Percentiles rank a stretch among this genome's conserved stretches.
Conservation (phyloP, 805 yeast genomes). For the Candida cerambycidarum region DNA sequence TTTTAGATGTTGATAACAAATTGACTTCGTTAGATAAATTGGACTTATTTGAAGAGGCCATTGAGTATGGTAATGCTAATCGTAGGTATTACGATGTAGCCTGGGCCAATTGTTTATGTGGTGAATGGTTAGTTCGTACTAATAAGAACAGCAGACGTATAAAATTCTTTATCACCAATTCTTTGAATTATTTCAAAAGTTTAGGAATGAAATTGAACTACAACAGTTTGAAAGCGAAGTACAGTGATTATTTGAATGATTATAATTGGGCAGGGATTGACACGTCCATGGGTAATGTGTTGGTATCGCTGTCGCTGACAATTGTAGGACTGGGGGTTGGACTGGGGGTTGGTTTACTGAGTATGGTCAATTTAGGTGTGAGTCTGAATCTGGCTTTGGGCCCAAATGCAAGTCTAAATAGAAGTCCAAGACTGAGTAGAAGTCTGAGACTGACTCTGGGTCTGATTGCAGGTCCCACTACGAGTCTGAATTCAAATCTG, state of each 20-base stretch:
- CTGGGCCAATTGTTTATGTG: slow-evolving; percentile 42
- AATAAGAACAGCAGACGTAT: slow-evolving; percentile 32
- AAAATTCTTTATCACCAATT: slow-evolving; percentile 33
- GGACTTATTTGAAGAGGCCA: slow-evolving; percentile 46
- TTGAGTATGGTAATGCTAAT: slow-evolving; percentile 34
- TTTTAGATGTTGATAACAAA: slow-evolving; percentile 17
- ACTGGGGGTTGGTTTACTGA: no score
- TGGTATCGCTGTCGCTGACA: no score
- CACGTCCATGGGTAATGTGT: background rate
- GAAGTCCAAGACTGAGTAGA: no score
- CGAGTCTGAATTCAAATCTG: no score
- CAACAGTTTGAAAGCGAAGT: slow-evolving; percentile 24
- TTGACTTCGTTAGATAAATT: slow-evolving; percentile 31
- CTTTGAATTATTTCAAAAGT: slow-evolving; percentile 32
- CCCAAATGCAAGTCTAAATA: no score
- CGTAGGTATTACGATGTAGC: slow-evolving; percentile 40
- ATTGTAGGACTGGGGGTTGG: no score
- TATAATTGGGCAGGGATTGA: slow-evolving; percentile 33
- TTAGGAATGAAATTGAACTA: slow-evolving; percentile 27
- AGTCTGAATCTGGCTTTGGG: no score
- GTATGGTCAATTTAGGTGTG: no score
- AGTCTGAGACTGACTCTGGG: no score
- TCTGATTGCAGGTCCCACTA: no score
- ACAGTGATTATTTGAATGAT: slow-evolving; percentile 24
- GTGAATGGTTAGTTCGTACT: slow-evolving; percentile 31